Percentiles rank a stretch among this genome's conserved stretches.
Evolutionary conservation across 148 eudicot genomes (phyloP).

Genomic region (Chenopodium album): DNA sequence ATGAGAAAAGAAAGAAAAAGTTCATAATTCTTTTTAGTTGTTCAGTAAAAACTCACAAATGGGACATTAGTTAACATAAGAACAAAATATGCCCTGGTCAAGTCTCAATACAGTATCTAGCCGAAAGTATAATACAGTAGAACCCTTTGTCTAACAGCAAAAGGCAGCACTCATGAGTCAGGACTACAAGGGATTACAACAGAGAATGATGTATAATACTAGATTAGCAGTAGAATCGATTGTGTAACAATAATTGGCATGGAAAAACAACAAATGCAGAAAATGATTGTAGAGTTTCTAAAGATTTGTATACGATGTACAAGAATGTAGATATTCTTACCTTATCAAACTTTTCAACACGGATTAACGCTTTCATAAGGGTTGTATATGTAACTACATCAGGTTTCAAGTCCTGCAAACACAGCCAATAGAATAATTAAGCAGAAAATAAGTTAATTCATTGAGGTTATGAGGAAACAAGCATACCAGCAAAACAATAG

Average conservation of each 20-base stretch:
- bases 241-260: neutral
- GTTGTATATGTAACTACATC: conserved; percentile 95
- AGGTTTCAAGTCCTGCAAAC: conserved; percentile 79
- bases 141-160: neutral
- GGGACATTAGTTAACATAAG: neutral
- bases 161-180: neutral
- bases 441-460: neutral
- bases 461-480: neutral
- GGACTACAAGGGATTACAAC: neutral
- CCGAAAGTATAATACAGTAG: neutral
- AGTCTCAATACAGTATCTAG: neutral
- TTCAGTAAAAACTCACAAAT: neutral
- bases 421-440: conserved; percentile 12
- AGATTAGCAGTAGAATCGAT: neutral
- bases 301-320: neutral
- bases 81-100: neutral
- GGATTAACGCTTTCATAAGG: conserved; percentile 86
- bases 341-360: conserved; percentile 80
- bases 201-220: neutral
- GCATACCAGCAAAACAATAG: conserved; percentile 3
- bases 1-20: neutral
- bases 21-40: neutral
- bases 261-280: neutral
- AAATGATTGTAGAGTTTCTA: neutral
- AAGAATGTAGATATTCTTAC: conserved; percentile 30